phyloP scores from a whole-genome alignment of 331 rosid genomes.

The Quercus phellos region DNA sequence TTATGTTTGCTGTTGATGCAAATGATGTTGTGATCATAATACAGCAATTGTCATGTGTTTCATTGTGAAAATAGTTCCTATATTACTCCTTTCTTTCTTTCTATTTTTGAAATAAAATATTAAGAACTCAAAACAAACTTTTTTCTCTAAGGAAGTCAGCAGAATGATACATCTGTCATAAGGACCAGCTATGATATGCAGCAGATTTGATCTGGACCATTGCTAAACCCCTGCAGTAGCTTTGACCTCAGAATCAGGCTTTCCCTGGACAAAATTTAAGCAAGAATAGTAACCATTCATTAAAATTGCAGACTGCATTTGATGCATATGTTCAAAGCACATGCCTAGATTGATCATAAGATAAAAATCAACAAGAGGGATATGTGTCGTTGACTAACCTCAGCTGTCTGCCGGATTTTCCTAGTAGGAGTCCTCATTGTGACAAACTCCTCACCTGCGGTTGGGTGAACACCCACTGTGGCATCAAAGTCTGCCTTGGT shows the following conservation, averaged over 20 bases:
- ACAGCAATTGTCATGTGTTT: background rate
- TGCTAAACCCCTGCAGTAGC: constrained; percentile 55
- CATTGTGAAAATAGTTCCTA: background rate
- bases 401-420: constrained; percentile 57
- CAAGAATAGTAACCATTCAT: constrained; percentile 4
- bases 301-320: background rate
- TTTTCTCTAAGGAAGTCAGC: background rate
- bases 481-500: constrained; percentile 87
- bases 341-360: background rate
- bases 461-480: constrained; percentile 90
- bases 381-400: constrained; percentile 42
- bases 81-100: background rate
- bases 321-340: background rate
- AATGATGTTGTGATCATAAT: background rate
- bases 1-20: background rate
- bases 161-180: background rate
- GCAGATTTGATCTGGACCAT: constrained; percentile 10
- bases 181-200: constrained; percentile 4
- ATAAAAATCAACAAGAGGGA: constrained; percentile 12
- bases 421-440: constrained; percentile 89
- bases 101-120: too few species aligned
- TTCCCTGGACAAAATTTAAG: constrained; percentile 47
- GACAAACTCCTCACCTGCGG: constrained; percentile 91
- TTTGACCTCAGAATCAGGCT: constrained; percentile 50
- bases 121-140: background rate